Conservation (phyloP, 176 grass and related monocot genomes). For the Thalia dealbata region DNA sequence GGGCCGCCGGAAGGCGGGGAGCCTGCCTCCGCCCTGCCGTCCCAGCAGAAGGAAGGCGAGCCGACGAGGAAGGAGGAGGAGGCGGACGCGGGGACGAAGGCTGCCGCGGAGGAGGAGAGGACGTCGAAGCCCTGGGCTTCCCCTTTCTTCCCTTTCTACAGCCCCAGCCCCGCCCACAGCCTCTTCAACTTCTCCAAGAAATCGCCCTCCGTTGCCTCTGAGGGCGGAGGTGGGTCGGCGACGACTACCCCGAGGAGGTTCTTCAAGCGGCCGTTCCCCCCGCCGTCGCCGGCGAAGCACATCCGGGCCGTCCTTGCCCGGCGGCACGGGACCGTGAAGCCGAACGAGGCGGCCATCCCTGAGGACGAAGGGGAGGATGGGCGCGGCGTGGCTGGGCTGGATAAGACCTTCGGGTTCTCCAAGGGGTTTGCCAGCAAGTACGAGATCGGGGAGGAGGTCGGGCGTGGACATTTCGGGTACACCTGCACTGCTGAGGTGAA, state of each 20-base stretch:
- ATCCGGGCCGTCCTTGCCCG: conserved; percentile 4
- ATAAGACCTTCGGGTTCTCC: conserved; percentile 24
- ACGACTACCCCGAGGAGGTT: conserved; percentile 10
- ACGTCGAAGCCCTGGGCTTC: conserved; percentile 21
- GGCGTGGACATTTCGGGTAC: conserved; percentile 24
- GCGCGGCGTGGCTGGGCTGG: conserved; percentile 10
- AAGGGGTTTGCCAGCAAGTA: conserved; percentile 18
- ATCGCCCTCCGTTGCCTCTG: background rate
- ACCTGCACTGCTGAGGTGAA: conserved; percentile 11
- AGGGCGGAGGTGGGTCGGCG: background rate
- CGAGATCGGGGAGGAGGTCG: conserved; percentile 22
- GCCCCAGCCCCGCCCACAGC: conserved; percentile 17
- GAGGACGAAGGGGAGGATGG: conserved; percentile 3
- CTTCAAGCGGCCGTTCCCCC: conserved; percentile 19
- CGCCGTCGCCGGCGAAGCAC: conserved; percentile 30
- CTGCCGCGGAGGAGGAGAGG: conserved; percentile 3
- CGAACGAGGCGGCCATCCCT: conserved; percentile 18
- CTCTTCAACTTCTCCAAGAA: background rate
- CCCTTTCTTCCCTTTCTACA: conserved; percentile 23
- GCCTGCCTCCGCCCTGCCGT: background rate
- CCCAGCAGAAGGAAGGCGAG: background rate
- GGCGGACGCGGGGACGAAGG: background rate
- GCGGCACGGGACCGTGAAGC: conserved; percentile 18
- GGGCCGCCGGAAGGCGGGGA: background rate
- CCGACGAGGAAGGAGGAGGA: background rate